Base-by-base conservation (phyloP, 2,329 filamentous ascomycete species). In the Fusarium ambrosium region DNA sequence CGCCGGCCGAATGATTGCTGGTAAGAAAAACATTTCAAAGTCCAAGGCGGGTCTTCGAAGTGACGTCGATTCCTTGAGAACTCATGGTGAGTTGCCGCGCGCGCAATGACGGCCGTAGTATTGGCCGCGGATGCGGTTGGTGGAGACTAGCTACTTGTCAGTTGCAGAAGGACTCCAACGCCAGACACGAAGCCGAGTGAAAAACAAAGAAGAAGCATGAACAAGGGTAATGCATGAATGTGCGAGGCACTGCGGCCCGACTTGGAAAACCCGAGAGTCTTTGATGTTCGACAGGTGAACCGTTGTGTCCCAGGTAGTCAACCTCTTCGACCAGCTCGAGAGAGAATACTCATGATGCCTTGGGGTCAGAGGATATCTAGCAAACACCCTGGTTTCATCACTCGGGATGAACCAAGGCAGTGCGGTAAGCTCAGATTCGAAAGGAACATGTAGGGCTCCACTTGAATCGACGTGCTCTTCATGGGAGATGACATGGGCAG, bases 81-180 rank as follows among this genome's bases (percentile, higher is more conserved):
- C 66, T 70, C 4, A 68, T 68, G 34, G 74, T 74, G 20, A 78
- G 72, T 48, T 74, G 70, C 39, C 66, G 74, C 18, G 69, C 71
- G 61, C 74, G 20, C 58, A 74, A 27, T 71, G 69, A 32, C 72
- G 74, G 41, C 62, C 64, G 27, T 45, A 41, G 65, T 72, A 77
- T 29, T 56, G 56, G n/a, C 37, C 58, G 8, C n/a, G 48, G 22
- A 45, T 72, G 34, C 41, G 53, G 39, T 34, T 43, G 14, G 55
- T 43, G 22, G 60, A 55, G 39, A 45, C 39, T 55, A 68, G 48
- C 48, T 14, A 16, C 56, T 24, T 41, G 45, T n/a, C 18, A 66
- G 58, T 34, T 64, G 20, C 14, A 72, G 22, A 63, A 55, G 29
- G 34, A 60, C 51, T 69, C 67, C 55, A 72, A 72, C 48, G 43